Conservation (phyloP, 352 stramenopile species). For the Aphanomyces cochlioides region DNA sequence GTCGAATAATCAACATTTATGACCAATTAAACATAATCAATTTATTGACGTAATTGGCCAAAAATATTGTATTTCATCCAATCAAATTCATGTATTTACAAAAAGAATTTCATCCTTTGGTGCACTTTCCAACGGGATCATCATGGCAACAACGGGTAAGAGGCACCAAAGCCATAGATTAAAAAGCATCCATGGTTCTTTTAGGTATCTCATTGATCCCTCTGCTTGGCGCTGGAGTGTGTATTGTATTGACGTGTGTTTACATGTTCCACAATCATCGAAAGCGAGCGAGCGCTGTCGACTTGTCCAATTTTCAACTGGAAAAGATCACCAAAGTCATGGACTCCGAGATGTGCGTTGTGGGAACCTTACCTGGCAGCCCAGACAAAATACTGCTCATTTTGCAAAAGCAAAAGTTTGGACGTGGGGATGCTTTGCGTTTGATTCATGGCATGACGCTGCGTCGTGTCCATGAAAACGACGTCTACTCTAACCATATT, state of each 20-base stretch:
- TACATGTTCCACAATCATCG: neutral
- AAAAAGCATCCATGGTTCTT: no score
- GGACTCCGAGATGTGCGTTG: constrained; percentile 27
- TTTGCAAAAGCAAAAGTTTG: constrained; percentile 60
- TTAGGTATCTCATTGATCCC: neutral
- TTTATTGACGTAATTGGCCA: neutral
- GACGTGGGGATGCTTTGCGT: constrained; percentile 40
- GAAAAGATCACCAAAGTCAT: constrained; percentile 27
- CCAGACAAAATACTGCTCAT: constrained; percentile 50
- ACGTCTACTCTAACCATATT: constrained; percentile 79
- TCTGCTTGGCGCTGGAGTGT: neutral
- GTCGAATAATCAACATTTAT: no score
- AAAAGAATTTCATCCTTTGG: constrained; percentile 14
- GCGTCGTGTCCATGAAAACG: constrained; percentile 66
- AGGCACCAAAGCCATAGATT: no score
- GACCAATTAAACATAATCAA: no score
- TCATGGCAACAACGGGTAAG: no score
- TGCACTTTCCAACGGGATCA: neutral
- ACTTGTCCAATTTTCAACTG: constrained; percentile 22
- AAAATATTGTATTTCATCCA: constrained; percentile 14
- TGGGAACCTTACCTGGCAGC: constrained; percentile 15
- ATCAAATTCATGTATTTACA: neutral
- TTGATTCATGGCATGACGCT: constrained; percentile 60
- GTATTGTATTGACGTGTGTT: constrained; percentile 4
- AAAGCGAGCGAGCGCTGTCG: constrained; percentile 4